Base-by-base conservation (phyloP, 176 grass and related monocot genomes). In the Neostapfia colusana region DNA sequence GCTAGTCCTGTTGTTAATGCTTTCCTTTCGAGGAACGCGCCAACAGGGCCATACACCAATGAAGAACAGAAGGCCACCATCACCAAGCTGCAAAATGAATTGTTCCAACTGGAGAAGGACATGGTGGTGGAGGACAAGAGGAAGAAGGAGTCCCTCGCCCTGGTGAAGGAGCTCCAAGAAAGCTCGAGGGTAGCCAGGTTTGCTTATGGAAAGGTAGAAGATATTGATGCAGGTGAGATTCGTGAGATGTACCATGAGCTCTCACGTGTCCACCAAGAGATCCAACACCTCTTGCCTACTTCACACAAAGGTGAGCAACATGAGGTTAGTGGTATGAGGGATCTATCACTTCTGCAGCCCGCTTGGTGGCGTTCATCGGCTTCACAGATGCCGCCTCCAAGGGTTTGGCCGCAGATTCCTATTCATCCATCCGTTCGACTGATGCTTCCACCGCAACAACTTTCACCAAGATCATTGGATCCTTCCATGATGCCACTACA, bases 31-130 rank as follows among this genome's bases (percentile, higher is more conserved):
- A 48, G 39, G 7, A 7, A 45, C 50, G 13, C 11, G 0, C 45
- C 56, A 6, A 36, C 17, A 3, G 28, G 3, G 10, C 7, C 42
- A 2, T 16, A 67, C 1, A 54, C 24, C n/a, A 17, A 7, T 0
- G 6, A 46, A 21, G 13, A 17, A 44, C 18, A 67, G 10, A 45
- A 25, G 49, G 80, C 13, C 3, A 38, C 6, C 6, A 67, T 75
- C 6, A 41, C 38, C 3, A 5, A 23, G 23, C 23, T 79, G 6
- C 70, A 85, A 6, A 56, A 58, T 0, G 38, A 75, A 27, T 12
- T 75, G 26, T 59, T 64, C 6, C 53, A 59, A 16, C 38, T 60
- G 2, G 59, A 78, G 83, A 70, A 44, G n/a, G 20, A 43, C 53
- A 63, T 36, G 2, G 10, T 10, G 9, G 28, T 64, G 72, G 67